Conservation (phyloP, 2,329 filamentous ascomycete genomes). For the Pseudogymnoascus destructans region DNA sequence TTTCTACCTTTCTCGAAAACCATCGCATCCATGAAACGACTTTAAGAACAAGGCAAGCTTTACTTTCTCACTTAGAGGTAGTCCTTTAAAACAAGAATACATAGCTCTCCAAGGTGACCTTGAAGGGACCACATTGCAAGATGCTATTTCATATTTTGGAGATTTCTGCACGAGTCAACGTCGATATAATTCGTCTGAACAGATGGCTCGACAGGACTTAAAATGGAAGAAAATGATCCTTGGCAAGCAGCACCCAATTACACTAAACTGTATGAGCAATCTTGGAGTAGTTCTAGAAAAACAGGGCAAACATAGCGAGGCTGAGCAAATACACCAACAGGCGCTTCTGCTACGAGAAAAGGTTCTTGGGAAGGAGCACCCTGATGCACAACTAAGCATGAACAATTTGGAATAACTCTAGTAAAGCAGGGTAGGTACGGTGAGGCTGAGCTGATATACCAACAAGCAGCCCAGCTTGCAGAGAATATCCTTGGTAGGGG, state of each 20-base stretch:
- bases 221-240: conserved; percentile 14
- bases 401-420: conserved; percentile 7
- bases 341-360: neutral
- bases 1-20: neutral
- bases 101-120: neutral
- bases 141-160: conserved; percentile 7
- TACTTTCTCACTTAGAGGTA: neutral
- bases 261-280: conserved; percentile 18
- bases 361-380: conserved; percentile 13
- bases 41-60: neutral
- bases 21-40: neutral
- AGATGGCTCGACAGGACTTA: neutral
- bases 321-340: neutral
- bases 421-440: conserved; percentile 4
- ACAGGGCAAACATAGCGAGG: neutral
- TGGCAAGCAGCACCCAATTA: conserved; percentile 18
- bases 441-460: conserved; percentile 9
- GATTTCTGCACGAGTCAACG: neutral
- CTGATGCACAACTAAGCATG: conserved; percentile 10
- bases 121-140: neutral
- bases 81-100: neutral
- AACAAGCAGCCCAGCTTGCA: neutral
- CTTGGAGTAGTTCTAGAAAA: conserved; percentile 11
- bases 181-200: conserved; percentile 2
- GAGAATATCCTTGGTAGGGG: neutral